Base-by-base conservation (phyloP, 148 eudicot species). In the Gaultheria prostrata region DNA sequence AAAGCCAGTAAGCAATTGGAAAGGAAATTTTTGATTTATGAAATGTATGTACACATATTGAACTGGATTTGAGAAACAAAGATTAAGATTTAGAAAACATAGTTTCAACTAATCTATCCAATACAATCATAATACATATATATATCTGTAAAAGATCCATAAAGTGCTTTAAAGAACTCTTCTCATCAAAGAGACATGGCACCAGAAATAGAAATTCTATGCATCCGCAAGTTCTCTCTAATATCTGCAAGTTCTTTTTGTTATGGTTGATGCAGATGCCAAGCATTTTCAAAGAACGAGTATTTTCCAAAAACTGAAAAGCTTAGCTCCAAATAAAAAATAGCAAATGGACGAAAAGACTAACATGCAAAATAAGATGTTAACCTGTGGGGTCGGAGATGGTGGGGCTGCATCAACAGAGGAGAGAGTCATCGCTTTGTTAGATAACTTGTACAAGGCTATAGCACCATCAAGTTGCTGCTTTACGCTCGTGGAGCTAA, bases 371-470 rank as follows among this genome's bases (percentile, higher is more conserved):
- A 24, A 26, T 28, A 67, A 8, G 32, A 21, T 3, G 21, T 80
- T 63, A 49, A 96, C 99, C 94, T 96, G 98, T 72, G 94, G 92
- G 24, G 88, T 90, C 24, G 99, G 98, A 86, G 98, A 92, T 65
- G 93, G 94, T 59, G 98, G 99, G 86, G 95, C 98, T 48, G 93
- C 92, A 86, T 96, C 98, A 77, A 88, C 79, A 5, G 93, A 92
- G 69, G 98, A 91, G 72, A 90, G 88, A 83, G 93, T 81, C 59
- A 82, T 86, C 39, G 95, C 92, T 88, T 93, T 97, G 83, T 88
- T 91, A 79, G 94, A 93, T 91, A 94, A 83, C 84, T 88, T 94
- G 86, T 89, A 91, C 85, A 97, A 90, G 80, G 98, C 99, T 45
- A 87, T 82, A 57, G 97, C 89, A 81, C 91, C 92, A 88, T 91